Percentiles rank a stretch among this genome's conserved stretches.
phyloP scores from a whole-genome alignment of 495 filamentous ascomycete genomes.

The Penicillium fimorum region DNA sequence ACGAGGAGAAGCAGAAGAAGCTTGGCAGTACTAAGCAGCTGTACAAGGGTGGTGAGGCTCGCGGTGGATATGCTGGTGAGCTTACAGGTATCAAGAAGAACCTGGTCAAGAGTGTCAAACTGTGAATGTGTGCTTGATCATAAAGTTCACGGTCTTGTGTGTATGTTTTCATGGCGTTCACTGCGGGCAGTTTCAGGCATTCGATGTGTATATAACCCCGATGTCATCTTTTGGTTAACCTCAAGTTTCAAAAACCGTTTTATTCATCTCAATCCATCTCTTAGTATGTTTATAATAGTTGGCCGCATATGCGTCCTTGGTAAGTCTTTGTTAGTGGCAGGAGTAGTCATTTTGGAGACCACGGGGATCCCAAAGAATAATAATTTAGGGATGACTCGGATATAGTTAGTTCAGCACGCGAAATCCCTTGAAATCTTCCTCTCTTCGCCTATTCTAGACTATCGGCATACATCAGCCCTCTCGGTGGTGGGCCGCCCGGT shows the following conservation, averaged over 20 bases:
- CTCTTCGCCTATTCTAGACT: no score
- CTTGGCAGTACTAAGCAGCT: constrained; percentile 74
- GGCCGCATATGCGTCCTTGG: no score
- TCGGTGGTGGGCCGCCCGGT: no score
- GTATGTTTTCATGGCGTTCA: constrained; percentile 34
- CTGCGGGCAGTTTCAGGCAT: constrained; percentile 31
- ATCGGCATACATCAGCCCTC: no score
- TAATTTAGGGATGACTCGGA: no score
- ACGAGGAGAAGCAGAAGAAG: constrained; percentile 93
- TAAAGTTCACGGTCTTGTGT: constrained; percentile 23
- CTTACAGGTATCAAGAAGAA: constrained; percentile 92
- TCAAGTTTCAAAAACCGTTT: constrained; percentile 8
- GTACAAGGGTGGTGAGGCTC: constrained; percentile 84
- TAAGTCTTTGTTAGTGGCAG: no score
- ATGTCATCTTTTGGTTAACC: constrained; percentile 12
- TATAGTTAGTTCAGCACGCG: no score
- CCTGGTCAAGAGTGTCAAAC: constrained; percentile 88
- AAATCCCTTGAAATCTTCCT: no score
- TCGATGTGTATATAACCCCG: constrained; percentile 30
- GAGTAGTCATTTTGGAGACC: no score
- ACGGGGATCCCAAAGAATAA: no score
- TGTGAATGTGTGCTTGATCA: constrained; percentile 45
- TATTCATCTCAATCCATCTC: constrained; percentile 10
- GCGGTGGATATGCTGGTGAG: constrained; percentile 88
- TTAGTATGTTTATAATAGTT: neutral